Evolutionary conservation across 495 filamentous ascomycete species (phyloP).

Genomic region (Arthonia radiata): DNA sequence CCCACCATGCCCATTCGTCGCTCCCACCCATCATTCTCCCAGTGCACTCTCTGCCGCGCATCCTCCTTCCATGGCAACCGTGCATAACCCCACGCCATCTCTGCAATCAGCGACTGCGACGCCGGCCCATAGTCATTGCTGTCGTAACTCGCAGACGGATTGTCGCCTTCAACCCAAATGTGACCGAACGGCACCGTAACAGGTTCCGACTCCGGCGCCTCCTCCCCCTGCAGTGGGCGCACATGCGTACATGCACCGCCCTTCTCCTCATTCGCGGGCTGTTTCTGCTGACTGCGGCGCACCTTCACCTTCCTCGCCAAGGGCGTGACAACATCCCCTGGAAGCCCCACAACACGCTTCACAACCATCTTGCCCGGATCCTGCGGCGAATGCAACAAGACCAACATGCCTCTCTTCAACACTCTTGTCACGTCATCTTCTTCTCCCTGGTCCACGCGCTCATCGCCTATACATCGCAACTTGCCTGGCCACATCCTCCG

Average conservation of each 20-base stretch:
- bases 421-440: conserved; percentile 18
- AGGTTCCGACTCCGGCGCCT: background rate
- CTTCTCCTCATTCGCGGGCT: too few relatives aligned
- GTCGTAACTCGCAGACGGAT: conserved; percentile 33
- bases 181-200: conserved; percentile 35
- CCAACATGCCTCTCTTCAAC: conserved; percentile 27
- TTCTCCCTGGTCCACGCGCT: too few relatives aligned
- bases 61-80: conserved; percentile 9
- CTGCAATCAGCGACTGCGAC: background rate
- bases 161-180: conserved; percentile 62
- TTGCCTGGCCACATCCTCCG: conserved; percentile 19
- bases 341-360: conserved; percentile 45
- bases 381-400: conserved; percentile 34
- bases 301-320: conserved; percentile 11
- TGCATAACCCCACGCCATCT: background rate
- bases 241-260: background rate
- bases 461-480: too few relatives aligned
- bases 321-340: conserved; percentile 40
- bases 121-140: conserved; percentile 52
- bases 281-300: conserved; percentile 10
- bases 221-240: background rate
- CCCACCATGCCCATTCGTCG: too few relatives aligned
- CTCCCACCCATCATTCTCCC: too few relatives aligned
- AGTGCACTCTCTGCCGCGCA: too few relatives aligned
- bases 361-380: conserved; percentile 33